phyloP scores from a whole-genome alignment of 2,329 filamentous ascomycete genomes.

The Trichoderma koningii region DNA sequence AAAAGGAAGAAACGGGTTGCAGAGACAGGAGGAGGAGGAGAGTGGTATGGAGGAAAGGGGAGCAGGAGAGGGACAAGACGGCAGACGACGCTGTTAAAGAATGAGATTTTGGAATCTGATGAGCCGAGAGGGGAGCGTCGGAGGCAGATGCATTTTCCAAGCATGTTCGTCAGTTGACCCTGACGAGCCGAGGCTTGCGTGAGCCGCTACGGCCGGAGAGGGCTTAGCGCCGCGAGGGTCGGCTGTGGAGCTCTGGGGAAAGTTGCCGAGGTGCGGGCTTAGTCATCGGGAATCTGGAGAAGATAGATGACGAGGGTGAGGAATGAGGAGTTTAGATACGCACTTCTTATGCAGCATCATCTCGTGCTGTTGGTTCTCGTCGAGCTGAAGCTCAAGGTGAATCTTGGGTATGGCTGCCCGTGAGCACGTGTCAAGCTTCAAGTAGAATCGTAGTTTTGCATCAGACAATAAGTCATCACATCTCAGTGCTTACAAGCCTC shows the following conservation, averaged over 20 bases:
- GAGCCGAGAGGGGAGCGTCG: constrained; percentile 26
- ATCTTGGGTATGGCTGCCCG: too few relatives aligned
- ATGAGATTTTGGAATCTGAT: constrained; percentile 15
- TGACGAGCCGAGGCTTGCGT: constrained; percentile 27
- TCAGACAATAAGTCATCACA: background rate
- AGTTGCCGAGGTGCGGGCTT: constrained; percentile 25
- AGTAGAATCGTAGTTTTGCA: background rate
- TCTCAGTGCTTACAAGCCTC: background rate
- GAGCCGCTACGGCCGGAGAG: background rate
- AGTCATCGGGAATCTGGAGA: constrained; percentile 13
- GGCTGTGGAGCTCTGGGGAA: constrained; percentile 21
- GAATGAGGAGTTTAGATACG: background rate
- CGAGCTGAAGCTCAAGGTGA: too few relatives aligned
- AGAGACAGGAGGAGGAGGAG: background rate
- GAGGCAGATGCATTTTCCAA: constrained; percentile 10
- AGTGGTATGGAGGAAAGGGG: constrained; percentile 1
- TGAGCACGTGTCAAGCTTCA: too few relatives aligned
- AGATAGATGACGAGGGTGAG: background rate
- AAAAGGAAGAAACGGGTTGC: constrained; percentile 11
- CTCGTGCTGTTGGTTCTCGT: background rate
- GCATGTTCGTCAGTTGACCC: constrained; percentile 19
- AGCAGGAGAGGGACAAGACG: background rate
- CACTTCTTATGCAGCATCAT: too few relatives aligned
- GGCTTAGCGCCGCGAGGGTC: constrained; percentile 2
- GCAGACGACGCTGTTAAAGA: constrained; percentile 4